Base-by-base conservation (phyloP, 495 filamentous ascomycete genomes). In the Trichocladium uniseriatum region DNA sequence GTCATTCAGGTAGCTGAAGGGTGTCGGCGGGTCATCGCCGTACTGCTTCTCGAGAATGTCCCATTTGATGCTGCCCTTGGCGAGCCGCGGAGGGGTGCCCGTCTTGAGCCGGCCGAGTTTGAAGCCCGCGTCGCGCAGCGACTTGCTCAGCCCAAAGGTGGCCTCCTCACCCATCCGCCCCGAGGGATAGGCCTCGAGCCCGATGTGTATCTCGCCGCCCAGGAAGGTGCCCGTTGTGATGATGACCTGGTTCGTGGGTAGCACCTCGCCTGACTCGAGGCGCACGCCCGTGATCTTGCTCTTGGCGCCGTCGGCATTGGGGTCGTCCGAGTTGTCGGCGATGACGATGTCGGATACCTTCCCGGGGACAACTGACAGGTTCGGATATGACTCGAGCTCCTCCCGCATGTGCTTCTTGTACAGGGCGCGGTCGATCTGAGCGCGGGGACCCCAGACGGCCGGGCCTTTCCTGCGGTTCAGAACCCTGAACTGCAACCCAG, bases 161-260 rank as follows among this genome's bases (percentile, higher is more conserved):
- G 92, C 89, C 27, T 87, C 87, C 68, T 98, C 92, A 6, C 92
- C 92, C 71, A 98, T 91, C 1, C 92, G 80, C 0, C 92, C 92
- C 0, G 92, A 84, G 0, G 94, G 94, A 54, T 75, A 92, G 0
- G 73, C 77, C 35, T 94, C 79, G 5, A 98, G 64, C 5, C 92
- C 92, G 49, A 98, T 90, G 60, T 98, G 92, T 48, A 98, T 98
- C 64, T 97, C 94, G 19, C 92, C 92, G 42, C 94, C 87, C 7
- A 98, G 69, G 59, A 98, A 98, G 0, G 92, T 98, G 0, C 92
- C 92, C 0, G 92, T 97, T 0, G 92, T 97, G 57, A 98, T 95
- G 35, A 97, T 76, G 18, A 96, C 90, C 38, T 84, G 80, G 32
- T 77, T 78, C 1, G 94, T 85, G 2, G 80, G 75, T 39, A 98